phyloP scores from a whole-genome alignment of 257 asterid species.

The Knoxia roxburghii region DNA sequence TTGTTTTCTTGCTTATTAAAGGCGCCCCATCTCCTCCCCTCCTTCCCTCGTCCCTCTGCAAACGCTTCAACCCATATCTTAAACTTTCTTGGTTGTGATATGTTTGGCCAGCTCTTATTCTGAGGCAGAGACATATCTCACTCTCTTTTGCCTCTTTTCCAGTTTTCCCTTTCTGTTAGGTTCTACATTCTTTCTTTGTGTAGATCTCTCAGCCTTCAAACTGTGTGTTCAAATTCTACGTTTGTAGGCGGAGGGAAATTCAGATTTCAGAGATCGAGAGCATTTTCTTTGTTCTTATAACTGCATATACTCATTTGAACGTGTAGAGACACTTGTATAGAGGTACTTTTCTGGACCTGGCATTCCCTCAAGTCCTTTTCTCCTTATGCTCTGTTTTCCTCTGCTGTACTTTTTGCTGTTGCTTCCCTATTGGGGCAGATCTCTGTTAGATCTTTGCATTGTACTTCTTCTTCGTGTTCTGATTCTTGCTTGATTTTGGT shows the following conservation, averaged over 20 bases:
- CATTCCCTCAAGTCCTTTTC: not conserved
- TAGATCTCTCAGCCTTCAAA: slow-evolving; percentile 15
- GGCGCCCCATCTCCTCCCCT: not conserved
- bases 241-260: slow-evolving; percentile 12
- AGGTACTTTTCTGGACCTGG: slow-evolving; percentile 19
- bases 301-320: not conserved
- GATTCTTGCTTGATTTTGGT: slow-evolving; percentile 1
- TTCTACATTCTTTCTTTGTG: not conserved
- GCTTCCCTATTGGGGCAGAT: slow-evolving; percentile 18
- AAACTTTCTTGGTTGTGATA: not conserved
- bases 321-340: slow-evolving; percentile 4
- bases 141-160: not conserved
- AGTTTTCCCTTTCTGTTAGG: not conserved
- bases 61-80: not conserved
- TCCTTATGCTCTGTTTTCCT: slow-evolving; percentile 13
- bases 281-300: not conserved
- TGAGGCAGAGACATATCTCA: not conserved
- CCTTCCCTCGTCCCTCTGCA: not conserved
- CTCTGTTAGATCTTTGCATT: slow-evolving; percentile 24
- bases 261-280: not conserved
- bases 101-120: not conserved
- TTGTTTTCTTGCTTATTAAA: slow-evolving; percentile 11
- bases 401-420: slow-evolving; percentile 12
- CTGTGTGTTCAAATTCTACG: slow-evolving; percentile 1
- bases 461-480: not conserved